A percentile compares a stretch with the other conserved stretches of the same genome.
phyloP scores from a whole-genome alignment of 306 rosid genomes.

The Vigna radiata region DNA sequence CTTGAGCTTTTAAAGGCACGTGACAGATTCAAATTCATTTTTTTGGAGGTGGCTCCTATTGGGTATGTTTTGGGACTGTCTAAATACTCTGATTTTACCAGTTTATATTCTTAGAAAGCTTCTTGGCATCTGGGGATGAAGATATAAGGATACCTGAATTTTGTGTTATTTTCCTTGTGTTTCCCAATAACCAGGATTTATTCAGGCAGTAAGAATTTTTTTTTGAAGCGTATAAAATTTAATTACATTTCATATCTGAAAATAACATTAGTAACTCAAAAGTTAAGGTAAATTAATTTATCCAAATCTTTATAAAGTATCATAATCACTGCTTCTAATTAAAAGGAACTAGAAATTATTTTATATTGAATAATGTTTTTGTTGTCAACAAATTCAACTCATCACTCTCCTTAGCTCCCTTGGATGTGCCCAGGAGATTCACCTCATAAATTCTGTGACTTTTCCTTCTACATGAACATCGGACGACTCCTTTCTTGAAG shows the following conservation, averaged over 20 bases:
- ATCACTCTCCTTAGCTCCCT: background rate
- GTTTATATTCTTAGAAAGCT: conserved; percentile 4
- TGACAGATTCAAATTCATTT: conserved; percentile 62
- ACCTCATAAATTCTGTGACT: background rate
- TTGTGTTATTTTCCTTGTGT: conserved; percentile 19
- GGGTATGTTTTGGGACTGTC: conserved; percentile 69
- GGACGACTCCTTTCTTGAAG: conserved; percentile 9
- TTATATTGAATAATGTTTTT: background rate
- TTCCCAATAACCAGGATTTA: conserved; percentile 24
- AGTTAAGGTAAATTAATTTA: conserved; percentile 8
- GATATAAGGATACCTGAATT: conserved; percentile 23
- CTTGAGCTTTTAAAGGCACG: conserved; percentile 66
- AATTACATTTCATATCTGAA: background rate
- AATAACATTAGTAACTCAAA: conserved; percentile 25
- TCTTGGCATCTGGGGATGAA: background rate
- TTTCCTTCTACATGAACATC: background rate
- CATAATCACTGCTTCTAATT: conserved; percentile 12
- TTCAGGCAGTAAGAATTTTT: background rate
- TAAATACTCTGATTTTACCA: conserved; percentile 17
- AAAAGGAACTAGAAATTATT: background rate
- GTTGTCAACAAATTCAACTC: background rate
- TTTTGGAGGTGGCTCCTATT: conserved; percentile 79
- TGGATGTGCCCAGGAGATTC: background rate
- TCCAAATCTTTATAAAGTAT: background rate
- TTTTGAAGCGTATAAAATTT: too few species aligned